These are phyloP conservation scores for Wallacemonas collosoma DNA, from an alignment of 208 protist genomes.

Conservation along the genomic window DNA sequence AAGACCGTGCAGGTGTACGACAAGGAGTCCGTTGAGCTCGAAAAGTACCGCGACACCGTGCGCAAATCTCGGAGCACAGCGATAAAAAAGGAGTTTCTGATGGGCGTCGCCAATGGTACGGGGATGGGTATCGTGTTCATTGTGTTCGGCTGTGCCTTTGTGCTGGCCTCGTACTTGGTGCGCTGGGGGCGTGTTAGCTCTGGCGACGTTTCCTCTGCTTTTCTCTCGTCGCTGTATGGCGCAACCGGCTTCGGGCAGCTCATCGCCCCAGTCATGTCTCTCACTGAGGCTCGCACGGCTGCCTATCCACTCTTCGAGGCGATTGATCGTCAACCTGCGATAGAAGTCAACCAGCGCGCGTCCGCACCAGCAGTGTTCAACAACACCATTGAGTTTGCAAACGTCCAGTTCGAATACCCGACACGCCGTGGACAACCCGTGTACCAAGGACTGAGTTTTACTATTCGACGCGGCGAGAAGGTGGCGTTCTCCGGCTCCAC, in stretches of 20 bases:
- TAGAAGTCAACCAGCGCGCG: slow-evolving; percentile 28
- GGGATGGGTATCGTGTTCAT: slow-evolving; percentile 31
- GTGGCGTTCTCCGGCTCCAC: slow-evolving; percentile 63
- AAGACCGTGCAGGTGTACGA: slow-evolving; percentile 51
- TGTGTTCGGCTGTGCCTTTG: slow-evolving; percentile 27
- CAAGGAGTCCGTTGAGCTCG: slow-evolving; percentile 30
- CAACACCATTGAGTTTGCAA: slow-evolving; percentile 28
- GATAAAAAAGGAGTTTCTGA: slow-evolving; percentile 43
- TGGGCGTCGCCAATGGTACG: slow-evolving; percentile 20
- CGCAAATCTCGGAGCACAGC: slow-evolving; percentile 25
- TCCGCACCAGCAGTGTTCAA: slow-evolving; percentile 17
- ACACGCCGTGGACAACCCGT: slow-evolving; percentile 19
- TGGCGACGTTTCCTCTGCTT: slow-evolving; percentile 24
- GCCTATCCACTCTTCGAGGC: slow-evolving; percentile 47
- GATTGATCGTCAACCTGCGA: slow-evolving; percentile 48
- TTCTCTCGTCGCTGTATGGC: slow-evolving; percentile 37
- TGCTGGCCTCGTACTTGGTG: slow-evolving; percentile 35
- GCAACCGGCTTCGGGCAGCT: slow-evolving; percentile 23
- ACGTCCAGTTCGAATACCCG: slow-evolving; percentile 37
- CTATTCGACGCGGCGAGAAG: slow-evolving; percentile 22
- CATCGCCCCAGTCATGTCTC: slow-evolving; percentile 33
- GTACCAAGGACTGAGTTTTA: slow-evolving; percentile 23
- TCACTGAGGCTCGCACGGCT: slow-evolving; percentile 49
- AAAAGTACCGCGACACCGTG: slow-evolving; percentile 36
- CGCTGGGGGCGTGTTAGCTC: slow-evolving; percentile 20